Conservation (phyloP, 345 rosid genomes). For the Populus simonii region DNA sequence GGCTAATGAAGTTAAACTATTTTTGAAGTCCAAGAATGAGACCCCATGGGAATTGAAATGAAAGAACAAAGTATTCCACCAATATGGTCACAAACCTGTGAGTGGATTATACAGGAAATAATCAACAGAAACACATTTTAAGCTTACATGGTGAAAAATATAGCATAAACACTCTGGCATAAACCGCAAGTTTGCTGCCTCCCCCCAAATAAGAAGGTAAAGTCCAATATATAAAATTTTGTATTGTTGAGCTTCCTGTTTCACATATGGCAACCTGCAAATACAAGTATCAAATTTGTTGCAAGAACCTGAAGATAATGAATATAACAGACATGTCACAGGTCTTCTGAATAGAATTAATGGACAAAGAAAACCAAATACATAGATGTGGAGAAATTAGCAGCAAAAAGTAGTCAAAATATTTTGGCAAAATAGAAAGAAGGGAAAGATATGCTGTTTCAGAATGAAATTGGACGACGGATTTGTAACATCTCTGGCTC, state of each 20-base stretch:
- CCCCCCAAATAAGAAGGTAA: conserved; percentile 98
- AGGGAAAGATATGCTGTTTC: background rate
- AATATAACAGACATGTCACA: background rate
- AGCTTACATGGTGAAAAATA: conserved; percentile 92
- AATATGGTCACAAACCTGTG: background rate
- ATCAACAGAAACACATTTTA: conserved; percentile 6
- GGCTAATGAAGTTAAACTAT: background rate
- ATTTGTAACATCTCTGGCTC: background rate
- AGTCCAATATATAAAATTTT: conserved; percentile 83
- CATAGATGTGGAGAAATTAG: conserved; percentile 2
- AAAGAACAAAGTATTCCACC: background rate
- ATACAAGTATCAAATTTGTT: conserved; percentile 18
- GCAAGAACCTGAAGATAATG: conserved; percentile 14
- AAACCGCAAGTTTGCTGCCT: conserved; percentile 91
- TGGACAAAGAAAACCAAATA: background rate
- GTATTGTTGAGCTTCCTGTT: conserved; percentile 76
- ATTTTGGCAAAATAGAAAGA: background rate
- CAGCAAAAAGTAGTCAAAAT: background rate
- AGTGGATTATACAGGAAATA: background rate
- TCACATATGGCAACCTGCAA: conserved; percentile 72
- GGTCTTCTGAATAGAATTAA: background rate
- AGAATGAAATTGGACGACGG: background rate
- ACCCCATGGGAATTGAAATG: background rate
- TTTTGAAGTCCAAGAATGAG: background rate
- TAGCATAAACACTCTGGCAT: conserved; percentile 93